Percentiles rank a stretch among this genome's conserved stretches.
Evolutionary conservation across 1,284 basidiomycete genomes (phyloP).

Genomic region (Ustanciosporium gigantosporum): DNA sequence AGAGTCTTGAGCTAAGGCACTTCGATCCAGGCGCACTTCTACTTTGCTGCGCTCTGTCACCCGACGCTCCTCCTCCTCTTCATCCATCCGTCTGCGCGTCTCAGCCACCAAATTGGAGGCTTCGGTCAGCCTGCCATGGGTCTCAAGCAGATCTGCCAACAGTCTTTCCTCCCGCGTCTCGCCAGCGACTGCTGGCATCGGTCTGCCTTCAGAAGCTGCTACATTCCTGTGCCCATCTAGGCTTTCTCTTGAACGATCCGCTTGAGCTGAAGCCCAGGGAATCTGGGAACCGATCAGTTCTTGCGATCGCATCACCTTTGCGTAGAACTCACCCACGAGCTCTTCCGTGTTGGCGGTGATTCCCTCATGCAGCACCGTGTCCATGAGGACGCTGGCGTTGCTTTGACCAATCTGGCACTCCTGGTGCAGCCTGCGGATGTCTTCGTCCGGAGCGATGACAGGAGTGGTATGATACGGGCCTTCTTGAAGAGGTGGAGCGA

Average conservation of each 20-base stretch:
- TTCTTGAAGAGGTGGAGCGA: no score
- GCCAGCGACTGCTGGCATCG: background rate
- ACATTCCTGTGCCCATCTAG: background rate
- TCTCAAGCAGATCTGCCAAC: constrained; percentile 44
- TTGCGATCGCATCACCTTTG: constrained; percentile 29
- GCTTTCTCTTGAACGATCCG: constrained; percentile 11
- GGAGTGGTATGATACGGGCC: background rate
- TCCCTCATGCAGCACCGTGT: constrained; percentile 32
- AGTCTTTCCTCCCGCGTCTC: constrained; percentile 39
- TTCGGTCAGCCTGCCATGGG: constrained; percentile 32
- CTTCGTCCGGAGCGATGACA: constrained; percentile 21
- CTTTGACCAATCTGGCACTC: constrained; percentile 45
- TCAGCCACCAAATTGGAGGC: constrained; percentile 32
- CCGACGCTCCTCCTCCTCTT: constrained; percentile 42
- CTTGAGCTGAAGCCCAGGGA: constrained; percentile 46
- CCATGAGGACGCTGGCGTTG: constrained; percentile 38
- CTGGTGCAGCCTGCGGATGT: constrained; percentile 44
- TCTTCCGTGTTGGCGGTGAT: constrained; percentile 9
- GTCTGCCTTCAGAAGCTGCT: constrained; percentile 1
- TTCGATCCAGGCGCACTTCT: constrained; percentile 39
- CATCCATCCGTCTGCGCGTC: constrained; percentile 11
- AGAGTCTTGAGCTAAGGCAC: constrained; percentile 24
- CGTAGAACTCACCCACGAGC: constrained; percentile 33
- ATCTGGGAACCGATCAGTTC: constrained; percentile 42
- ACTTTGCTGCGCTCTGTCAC: constrained; percentile 39